These are phyloP conservation scores for Exophiala sp. DNA, from an alignment of 2,329 filamentous ascomycete genomes.

Conservation along the genomic window DNA sequence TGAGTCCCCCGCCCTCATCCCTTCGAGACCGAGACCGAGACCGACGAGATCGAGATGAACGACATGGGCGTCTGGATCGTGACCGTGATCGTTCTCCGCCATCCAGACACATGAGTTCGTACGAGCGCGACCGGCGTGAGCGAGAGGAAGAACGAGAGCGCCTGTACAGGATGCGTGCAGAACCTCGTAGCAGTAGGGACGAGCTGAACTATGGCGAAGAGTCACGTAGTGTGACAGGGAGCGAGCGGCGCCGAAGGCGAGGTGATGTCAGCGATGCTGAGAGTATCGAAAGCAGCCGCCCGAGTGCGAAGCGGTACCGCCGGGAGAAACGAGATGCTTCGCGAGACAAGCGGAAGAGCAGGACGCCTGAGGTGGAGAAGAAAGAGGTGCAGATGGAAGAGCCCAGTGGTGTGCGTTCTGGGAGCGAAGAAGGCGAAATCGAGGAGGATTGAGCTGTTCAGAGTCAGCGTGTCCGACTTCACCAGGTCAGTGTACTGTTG, in stretches of 20 bases:
- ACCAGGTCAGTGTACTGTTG: slow-evolving; percentile 19
- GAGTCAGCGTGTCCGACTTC: not conserved
- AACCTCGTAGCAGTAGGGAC: slow-evolving; percentile 71
- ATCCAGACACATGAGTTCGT: slow-evolving; percentile 40
- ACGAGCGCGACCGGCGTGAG: slow-evolving; percentile 80
- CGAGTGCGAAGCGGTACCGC: slow-evolving; percentile 51
- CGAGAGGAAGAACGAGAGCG: slow-evolving; percentile 87
- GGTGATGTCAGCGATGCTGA: slow-evolving; percentile 68
- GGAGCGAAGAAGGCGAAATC: slow-evolving; percentile 96
- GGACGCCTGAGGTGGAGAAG: slow-evolving; percentile 37
- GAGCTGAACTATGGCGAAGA: slow-evolving; percentile 86
- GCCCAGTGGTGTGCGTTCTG: slow-evolving; percentile 63
- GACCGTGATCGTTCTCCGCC: slow-evolving; percentile 35
- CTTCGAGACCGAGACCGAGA: slow-evolving; percentile 36
- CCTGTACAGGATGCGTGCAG: slow-evolving; percentile 73
- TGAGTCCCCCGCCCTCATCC: slow-evolving; percentile 46
- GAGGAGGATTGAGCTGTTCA: slow-evolving; percentile 57
- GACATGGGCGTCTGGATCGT: slow-evolving; percentile 33
- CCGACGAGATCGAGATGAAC: slow-evolving; percentile 37
- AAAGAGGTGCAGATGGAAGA: slow-evolving; percentile 43
- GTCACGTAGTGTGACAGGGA: slow-evolving; percentile 52
- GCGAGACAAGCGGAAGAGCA: slow-evolving; percentile 55
- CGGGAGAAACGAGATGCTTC: slow-evolving; percentile 36
- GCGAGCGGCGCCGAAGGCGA: slow-evolving; percentile 64
- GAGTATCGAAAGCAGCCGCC: slow-evolving; percentile 50